Base-by-base conservation (phyloP, 176 grass and related monocot genomes). In the Dendrocalamus sinicus region DNA sequence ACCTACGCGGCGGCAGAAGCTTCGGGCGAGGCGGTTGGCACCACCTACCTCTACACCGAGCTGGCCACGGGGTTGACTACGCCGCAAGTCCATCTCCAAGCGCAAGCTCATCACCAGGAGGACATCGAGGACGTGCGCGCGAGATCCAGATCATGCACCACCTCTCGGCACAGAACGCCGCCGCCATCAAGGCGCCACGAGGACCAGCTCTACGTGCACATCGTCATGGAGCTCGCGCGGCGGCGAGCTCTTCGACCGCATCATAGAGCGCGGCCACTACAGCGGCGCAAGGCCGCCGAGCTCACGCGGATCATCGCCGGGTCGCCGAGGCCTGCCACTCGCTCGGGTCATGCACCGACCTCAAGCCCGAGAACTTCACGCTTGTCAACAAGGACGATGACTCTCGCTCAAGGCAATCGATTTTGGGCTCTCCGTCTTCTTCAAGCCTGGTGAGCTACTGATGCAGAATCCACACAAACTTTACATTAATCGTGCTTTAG, bases 111-210 rank as follows among this genome's bases (percentile, higher is more conserved):
- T 99, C 85, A 84, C 94, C 26, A 86, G 76, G 96, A 99, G 88
- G 96, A 99, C 70, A 20, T 99, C 32, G 94, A 99, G 32, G 97
- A 99, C 84, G 97, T 99, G 70, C 87, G 97, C 19, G 97, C 60
- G 97, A 99, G 97, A 99, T 99, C 92, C 97, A 99, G 91, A 99
- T 99, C 89, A 94, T 99, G 92, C 97, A 99, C 82, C 97, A 99
- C 87, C 92, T 99, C 51, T 87, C 94, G 94, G 0, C 94, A 96
- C 84, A 85, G 4, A 99, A 99, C 88, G 88, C 96, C 46, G 96
- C 96, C 67, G 85, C 88, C 9, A 99, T 99, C 88, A 99, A 99
- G 83, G 96, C 39, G 96, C 96, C 0, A 88, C 84, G 96, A 99
- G 90, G 96, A 99, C 78, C 81, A 88, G 81, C 72, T 90, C 70